Evolutionary conservation across 768 basidiomycete genomes (phyloP).

Genomic region (Panaeolus papilionaceus): DNA sequence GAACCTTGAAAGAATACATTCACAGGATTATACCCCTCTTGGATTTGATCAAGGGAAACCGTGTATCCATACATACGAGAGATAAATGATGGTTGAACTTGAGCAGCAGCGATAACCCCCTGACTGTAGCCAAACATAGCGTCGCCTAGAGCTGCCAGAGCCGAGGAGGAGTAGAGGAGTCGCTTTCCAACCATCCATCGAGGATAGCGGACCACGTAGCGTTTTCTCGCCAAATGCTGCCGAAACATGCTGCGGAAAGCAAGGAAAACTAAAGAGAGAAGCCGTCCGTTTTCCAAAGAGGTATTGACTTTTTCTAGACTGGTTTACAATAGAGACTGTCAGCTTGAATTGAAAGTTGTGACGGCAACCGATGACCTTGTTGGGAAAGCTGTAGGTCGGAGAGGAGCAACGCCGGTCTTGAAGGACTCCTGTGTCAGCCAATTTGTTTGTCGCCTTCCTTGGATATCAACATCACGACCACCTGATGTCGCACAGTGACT

Average conservation of each 20-base stretch:
- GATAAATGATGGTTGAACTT: constrained; percentile 60
- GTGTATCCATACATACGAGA: constrained; percentile 51
- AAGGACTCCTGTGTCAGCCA: constrained; percentile 9
- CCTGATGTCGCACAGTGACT: constrained; percentile 1
- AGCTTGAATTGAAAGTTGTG: constrained; percentile 5
- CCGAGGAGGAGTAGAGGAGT: constrained; percentile 56
- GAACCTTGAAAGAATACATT: constrained; percentile 54
- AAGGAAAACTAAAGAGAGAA: not conserved
- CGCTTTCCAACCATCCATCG: constrained; percentile 57
- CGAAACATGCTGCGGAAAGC: not conserved
- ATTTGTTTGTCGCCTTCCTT: not conserved
- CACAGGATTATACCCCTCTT: constrained; percentile 48
- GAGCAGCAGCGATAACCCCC: constrained; percentile 56
- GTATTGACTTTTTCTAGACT: not conserved
- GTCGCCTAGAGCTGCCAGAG: constrained; percentile 60
- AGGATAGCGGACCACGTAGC: constrained; percentile 55
- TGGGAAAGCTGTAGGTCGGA: constrained; percentile 25
- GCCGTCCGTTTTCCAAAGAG: not conserved
- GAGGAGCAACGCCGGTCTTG: not conserved
- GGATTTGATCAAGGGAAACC: constrained; percentile 51
- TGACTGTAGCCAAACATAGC: constrained; percentile 64
- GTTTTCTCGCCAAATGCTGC: constrained; percentile 23
- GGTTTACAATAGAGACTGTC: not conserved
- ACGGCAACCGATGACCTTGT: constrained; percentile 27
- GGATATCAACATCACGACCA: not conserved